phyloP scores from a whole-genome alignment of 371 early-diverging fungal species.

The Quaeritorhiza haematococci region DNA sequence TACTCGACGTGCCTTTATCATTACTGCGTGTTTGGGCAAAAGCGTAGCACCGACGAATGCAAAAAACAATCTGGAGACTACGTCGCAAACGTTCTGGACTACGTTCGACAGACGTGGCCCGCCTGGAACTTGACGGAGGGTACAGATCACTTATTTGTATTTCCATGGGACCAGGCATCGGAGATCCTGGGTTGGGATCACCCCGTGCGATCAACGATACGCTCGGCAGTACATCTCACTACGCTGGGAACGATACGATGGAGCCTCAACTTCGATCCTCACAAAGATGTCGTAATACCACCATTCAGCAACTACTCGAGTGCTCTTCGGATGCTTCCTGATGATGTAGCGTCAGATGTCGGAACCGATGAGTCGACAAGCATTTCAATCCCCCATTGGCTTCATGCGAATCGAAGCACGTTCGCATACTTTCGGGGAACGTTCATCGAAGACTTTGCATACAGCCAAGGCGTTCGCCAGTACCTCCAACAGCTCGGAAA shows the following conservation, averaged over 20 bases:
- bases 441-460: constrained; percentile 14
- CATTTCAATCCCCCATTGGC: background rate
- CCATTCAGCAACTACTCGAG: constrained; percentile 13
- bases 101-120: background rate
- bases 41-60: constrained; percentile 5
- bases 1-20: constrained; percentile 14
- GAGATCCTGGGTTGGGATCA: constrained; percentile 20
- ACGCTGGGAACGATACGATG: constrained; percentile 8
- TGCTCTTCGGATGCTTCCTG: background rate
- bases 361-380: too few relatives aligned
- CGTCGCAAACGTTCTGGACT: constrained; percentile 5
- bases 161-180: constrained; percentile 25
- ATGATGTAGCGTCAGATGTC: background rate
- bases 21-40: constrained; percentile 7
- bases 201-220: constrained; percentile 4
- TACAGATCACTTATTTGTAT: constrained; percentile 17
- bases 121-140: constrained; percentile 4
- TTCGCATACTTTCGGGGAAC: constrained; percentile 29
- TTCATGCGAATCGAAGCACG: constrained; percentile 10
- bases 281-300: constrained; percentile 26
- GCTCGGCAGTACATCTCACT: constrained; percentile 13
- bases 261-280: constrained; percentile 14
- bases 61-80: constrained; percentile 5
- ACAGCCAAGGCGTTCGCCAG: constrained; percentile 24
- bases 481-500: constrained; percentile 13